Evolutionary conservation across 1,284 basidiomycete species (phyloP).

Genomic region (Leccinum solheimii): DNA sequence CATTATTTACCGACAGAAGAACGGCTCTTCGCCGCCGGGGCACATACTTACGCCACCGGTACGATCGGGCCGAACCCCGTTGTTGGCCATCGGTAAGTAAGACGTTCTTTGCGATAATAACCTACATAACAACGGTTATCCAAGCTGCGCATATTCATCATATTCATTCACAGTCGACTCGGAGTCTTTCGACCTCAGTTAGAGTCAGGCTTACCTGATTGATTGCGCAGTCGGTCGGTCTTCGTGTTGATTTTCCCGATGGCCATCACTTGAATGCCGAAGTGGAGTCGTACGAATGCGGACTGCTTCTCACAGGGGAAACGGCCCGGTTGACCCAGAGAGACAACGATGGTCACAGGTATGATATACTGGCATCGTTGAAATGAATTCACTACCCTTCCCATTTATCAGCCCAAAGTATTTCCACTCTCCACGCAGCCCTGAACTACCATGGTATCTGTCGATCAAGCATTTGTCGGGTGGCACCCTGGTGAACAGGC

Average conservation of each 20-base stretch:
- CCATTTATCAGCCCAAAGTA: neutral
- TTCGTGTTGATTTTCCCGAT: neutral
- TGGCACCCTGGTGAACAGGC: constrained; percentile 42
- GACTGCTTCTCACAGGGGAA: neutral
- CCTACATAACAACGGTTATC: neutral
- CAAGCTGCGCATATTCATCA: neutral
- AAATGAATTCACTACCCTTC: neutral
- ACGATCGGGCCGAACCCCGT: neutral
- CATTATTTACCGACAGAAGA: neutral
- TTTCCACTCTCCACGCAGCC: neutral
- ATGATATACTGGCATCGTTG: neutral
- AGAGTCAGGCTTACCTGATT: neutral
- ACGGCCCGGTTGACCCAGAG: neutral
- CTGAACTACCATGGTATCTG: constrained; percentile 6
- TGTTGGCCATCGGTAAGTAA: neutral
- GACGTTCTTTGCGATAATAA: neutral
- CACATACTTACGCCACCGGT: neutral
- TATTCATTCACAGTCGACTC: neutral
- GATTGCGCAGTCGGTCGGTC: neutral
- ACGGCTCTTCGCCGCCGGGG: neutral
- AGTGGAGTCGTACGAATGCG: neutral
- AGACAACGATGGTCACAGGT: neutral
- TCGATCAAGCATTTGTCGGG: constrained; percentile 23
- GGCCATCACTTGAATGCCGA: neutral
- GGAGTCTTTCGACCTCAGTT: neutral